Conservation (phyloP, 805 yeast species). For the Yarrowia porcina region DNA sequence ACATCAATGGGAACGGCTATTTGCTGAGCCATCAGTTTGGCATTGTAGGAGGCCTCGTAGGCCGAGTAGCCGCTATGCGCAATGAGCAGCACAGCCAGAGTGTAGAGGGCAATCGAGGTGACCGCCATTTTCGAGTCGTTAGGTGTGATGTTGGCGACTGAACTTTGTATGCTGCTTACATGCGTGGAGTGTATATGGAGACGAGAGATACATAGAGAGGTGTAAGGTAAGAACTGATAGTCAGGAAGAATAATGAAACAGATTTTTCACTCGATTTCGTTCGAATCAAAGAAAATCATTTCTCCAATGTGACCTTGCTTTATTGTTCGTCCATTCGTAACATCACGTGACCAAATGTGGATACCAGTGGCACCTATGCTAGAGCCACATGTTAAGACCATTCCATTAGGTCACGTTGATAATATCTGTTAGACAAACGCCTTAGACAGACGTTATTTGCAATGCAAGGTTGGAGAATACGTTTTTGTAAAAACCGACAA, state of each 20-base stretch:
- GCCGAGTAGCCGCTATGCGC: conserved; percentile 35
- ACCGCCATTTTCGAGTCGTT: not conserved
- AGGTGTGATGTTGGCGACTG: conserved; percentile 3
- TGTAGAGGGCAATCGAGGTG: conserved; percentile 24
- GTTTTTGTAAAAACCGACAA: too few relatives aligned
- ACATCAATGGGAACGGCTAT: conserved; percentile 10
- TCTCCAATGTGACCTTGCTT: too few relatives aligned
- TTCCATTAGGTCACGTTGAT: not conserved
- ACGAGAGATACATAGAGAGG: too few relatives aligned
- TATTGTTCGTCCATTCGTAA: not conserved
- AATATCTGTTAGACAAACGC: too few relatives aligned
- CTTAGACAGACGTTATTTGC: too few relatives aligned
- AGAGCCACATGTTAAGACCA: not conserved
- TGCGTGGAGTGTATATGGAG: too few relatives aligned
- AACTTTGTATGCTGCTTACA: not conserved
- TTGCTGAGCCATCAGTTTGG: conserved; percentile 18
- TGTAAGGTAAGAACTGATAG: too few relatives aligned
- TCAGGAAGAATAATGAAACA: too few relatives aligned
- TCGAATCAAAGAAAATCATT: too few relatives aligned
- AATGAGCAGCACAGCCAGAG: conserved; percentile 29
- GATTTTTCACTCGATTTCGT: too few relatives aligned
- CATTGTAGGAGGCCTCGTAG: conserved; percentile 32
- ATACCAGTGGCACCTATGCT: not conserved
- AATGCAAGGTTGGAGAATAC: too few relatives aligned
- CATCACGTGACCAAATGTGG: not conserved